These are phyloP conservation scores for Zalerion maritima DNA, from an alignment of 495 filamentous ascomycete genomes.

Conservation along the genomic window DNA sequence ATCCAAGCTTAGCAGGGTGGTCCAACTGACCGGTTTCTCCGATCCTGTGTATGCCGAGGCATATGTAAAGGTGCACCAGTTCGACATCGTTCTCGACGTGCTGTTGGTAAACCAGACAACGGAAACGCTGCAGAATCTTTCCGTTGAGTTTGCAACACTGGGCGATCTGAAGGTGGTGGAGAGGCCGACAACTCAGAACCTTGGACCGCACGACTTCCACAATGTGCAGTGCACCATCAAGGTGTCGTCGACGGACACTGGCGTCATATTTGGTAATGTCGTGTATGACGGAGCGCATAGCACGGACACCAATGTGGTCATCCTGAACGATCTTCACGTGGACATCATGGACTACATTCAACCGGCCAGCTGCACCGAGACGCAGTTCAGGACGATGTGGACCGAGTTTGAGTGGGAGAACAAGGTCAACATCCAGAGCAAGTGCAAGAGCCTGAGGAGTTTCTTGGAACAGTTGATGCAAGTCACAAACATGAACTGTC, in stretches of 20 bases:
- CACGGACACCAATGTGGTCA: slow-evolving; percentile 93
- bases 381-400: slow-evolving; percentile 99
- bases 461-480: slow-evolving; percentile 95
- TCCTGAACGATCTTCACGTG: slow-evolving; percentile 95
- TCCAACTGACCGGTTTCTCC: slow-evolving; percentile 96
- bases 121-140: slow-evolving; percentile 92
- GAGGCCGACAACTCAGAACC: slow-evolving; percentile 86
- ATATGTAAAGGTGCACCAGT: slow-evolving; percentile 97
- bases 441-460: slow-evolving; percentile 80
- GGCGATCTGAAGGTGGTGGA: slow-evolving; percentile 98
- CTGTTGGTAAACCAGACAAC: slow-evolving; percentile 95
- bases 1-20: slow-evolving; percentile 89
- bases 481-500: slow-evolving; percentile 94
- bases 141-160: slow-evolving; percentile 93
- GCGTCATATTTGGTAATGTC: slow-evolving; percentile 98
- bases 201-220: slow-evolving; percentile 89
- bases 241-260: slow-evolving; percentile 95
- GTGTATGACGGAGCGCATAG: slow-evolving; percentile 94
- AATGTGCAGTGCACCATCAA: slow-evolving; percentile 99
- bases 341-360: slow-evolving; percentile 99
- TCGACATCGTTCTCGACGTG: slow-evolving; percentile 96
- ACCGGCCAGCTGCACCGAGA: slow-evolving; percentile 90
- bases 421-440: slow-evolving; percentile 98
- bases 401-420: slow-evolving; percentile 99
- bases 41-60: slow-evolving; percentile 97